Conservation (phyloP, 1,284 basidiomycete species). For the Heterobasidion occidentale region DNA sequence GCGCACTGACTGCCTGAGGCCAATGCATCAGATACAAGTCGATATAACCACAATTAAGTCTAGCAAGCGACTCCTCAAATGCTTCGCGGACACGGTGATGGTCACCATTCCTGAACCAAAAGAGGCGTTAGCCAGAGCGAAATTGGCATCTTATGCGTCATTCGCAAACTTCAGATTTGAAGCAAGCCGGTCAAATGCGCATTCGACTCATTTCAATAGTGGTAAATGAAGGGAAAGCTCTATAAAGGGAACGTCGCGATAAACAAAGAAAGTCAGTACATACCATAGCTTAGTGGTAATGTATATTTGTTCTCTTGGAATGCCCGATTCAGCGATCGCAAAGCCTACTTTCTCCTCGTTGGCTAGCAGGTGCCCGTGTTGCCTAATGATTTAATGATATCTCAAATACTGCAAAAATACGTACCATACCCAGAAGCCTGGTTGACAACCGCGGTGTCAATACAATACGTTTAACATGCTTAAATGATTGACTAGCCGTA, state of each 20-base stretch:
- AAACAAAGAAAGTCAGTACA: constrained; percentile 1
- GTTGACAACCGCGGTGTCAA: too few relatives aligned
- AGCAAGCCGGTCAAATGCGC: too few relatives aligned
- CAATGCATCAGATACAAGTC: constrained; percentile 72
- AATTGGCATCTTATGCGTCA: too few relatives aligned
- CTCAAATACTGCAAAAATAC: background rate
- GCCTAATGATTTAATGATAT: too few relatives aligned
- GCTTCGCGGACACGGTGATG: constrained; percentile 43
- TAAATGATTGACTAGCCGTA: constrained; percentile 19
- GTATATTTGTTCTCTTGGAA: constrained; percentile 40
- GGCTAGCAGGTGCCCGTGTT: constrained; percentile 11
- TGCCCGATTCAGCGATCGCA: constrained; percentile 37
- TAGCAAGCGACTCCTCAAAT: constrained; percentile 46
- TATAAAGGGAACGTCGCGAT: too few relatives aligned
- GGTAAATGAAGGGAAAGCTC: too few relatives aligned
- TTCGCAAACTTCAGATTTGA: too few relatives aligned
- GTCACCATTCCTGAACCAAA: constrained; percentile 14
- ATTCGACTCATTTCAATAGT: too few relatives aligned
- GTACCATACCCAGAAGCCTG: constrained; percentile 14
- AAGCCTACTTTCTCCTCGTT: constrained; percentile 43
- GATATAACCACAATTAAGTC: constrained; percentile 55
- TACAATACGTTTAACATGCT: too few relatives aligned
- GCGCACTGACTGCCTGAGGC: constrained; percentile 20
- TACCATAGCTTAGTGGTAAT: constrained; percentile 41
- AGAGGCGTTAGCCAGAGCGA: too few relatives aligned